Conservation (phyloP, 352 stramenopile genomes). For the Elongisporangium undulatum region DNA sequence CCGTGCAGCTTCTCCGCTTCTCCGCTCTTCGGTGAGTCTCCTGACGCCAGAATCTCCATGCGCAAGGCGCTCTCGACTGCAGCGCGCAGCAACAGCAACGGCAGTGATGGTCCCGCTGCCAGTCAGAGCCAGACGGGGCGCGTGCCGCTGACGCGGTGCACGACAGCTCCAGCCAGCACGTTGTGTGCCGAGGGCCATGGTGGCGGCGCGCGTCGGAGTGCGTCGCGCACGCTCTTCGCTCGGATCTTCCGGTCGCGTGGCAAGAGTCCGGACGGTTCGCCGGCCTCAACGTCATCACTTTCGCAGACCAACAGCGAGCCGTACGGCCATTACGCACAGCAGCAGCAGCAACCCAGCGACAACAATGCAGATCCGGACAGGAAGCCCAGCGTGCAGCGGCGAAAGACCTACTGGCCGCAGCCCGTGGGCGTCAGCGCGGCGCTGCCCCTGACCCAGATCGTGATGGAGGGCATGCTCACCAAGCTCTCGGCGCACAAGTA, state of each 20-base stretch:
- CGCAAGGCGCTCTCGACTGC: slow-evolving; percentile 11
- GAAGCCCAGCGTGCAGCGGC: background rate
- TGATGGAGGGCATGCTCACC: slow-evolving; percentile 51
- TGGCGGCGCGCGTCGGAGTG: background rate
- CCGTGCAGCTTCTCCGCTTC: slow-evolving; percentile 3
- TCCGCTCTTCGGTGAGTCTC: background rate
- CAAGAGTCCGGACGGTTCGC: slow-evolving; percentile 7
- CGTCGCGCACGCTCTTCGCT: slow-evolving; percentile 22
- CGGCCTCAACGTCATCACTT: background rate
- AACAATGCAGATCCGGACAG: background rate
- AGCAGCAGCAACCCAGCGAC: background rate
- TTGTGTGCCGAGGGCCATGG: background rate
- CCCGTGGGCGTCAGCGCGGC: background rate
- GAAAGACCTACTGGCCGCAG: slow-evolving; percentile 3
- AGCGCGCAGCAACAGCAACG: slow-evolving; percentile 5
- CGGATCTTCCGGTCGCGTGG: slow-evolving; percentile 33
- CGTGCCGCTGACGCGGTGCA: slow-evolving; percentile 6
- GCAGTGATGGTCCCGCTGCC: slow-evolving; percentile 13
- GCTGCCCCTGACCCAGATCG: slow-evolving; percentile 11
- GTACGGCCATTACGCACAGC: background rate
- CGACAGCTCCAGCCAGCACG: background rate
- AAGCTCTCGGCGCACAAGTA: slow-evolving; percentile 50
- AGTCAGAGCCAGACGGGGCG: slow-evolving; percentile 4
- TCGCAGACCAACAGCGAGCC: background rate
- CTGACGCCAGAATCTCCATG: background rate